Evolutionary conservation across 805 yeast genomes (phyloP), one percentile per base, ranked within the genome.

Genomic region (Kodamaea kaohsiungensis): DNA sequence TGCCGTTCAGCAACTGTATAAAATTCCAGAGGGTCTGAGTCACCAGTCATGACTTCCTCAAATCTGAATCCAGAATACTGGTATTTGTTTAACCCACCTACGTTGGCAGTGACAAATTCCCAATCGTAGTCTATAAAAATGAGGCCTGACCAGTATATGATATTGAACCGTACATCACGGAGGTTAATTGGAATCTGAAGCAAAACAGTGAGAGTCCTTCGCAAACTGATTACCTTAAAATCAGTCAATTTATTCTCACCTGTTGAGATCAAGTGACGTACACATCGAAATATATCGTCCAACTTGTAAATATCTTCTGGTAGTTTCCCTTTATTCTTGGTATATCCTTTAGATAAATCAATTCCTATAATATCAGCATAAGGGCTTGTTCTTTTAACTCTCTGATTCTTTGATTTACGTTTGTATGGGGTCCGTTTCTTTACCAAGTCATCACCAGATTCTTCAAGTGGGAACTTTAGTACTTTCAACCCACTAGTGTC

Each of bases 51-150:
- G 5, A 62, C 51, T 16, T 57, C 49, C 54, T 66, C 70, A 49
- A 66, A 66, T 17, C 58, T 53, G 48, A 64, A 60, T 1, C 69
- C 70, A n/a, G 66, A 50, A 46, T 65, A 65, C 38, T 59, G 60
- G 45, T 49, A 49, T 13, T 48, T 50, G 19, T 52, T 37, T 1
- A 38, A 15, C 5, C 49, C 42, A 16, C 33, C 22, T 17, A n/a
- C 17, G 15, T 43, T 39, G 17, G 42, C 25, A 25, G 48, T 30
- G 7, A 30, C 45, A 27, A 37, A 22, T 30, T 56, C 53, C 62
- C 65, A 63, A 43, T 65, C 67, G 43, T 57, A 63, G 17, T 58
- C 61, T 3, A 66, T 46, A 12, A 65, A 48, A 10, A 65, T 56
- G 2, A 62, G 52, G 1, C 59, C 59, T 4, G 57, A 51, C 61